phyloP scores from a whole-genome alignment of 441 rosid species.

The Isatis lusitanica region DNA sequence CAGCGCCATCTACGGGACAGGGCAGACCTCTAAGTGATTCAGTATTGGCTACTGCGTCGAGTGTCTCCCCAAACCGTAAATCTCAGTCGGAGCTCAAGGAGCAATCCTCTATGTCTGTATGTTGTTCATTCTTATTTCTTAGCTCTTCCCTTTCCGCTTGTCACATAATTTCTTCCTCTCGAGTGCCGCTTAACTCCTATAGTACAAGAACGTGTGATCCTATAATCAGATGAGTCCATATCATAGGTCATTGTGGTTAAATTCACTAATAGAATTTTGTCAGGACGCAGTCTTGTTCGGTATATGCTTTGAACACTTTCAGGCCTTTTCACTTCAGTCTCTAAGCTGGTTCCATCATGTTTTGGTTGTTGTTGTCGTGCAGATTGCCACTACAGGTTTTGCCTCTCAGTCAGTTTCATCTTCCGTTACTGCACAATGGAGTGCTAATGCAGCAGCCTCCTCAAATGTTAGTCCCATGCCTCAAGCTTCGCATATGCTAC shows the following conservation, averaged over 20 bases:
- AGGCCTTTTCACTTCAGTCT: constrained; percentile 10
- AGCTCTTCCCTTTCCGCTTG: neutral
- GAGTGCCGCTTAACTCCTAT: neutral
- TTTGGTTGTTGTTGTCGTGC: constrained; percentile 33
- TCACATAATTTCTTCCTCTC: neutral
- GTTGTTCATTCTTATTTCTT: constrained; percentile 14
- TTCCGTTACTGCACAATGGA: constrained; percentile 41
- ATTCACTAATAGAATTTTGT: neutral
- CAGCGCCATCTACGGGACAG: constrained; percentile 19
- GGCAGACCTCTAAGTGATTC: constrained; percentile 17
- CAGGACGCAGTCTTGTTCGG: neutral
- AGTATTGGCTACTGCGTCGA: constrained; percentile 15
- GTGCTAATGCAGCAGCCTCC: constrained; percentile 36
- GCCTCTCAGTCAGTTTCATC: constrained; percentile 48
- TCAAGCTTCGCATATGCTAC: constrained; percentile 41
- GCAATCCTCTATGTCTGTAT: constrained; percentile 37
- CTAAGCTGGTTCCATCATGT: constrained; percentile 41
- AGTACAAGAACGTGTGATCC: neutral
- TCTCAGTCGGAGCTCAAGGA: constrained; percentile 22
- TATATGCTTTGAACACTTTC: neutral
- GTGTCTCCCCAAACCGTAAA: constrained; percentile 13
- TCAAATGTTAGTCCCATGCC: constrained; percentile 40
- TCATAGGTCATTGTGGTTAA: neutral
- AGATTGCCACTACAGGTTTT: constrained; percentile 38
- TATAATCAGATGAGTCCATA: neutral